Percentiles rank a stretch among this genome's conserved stretches.
These are phyloP conservation scores for Medicago truncatula DNA, from an alignment of 306 rosid genomes.

Conservation along the genomic window MtrunA17r5.0-ANR NC_053044.1:54403001-54403500, in stretches of 20 bases:
- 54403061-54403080: neutral
- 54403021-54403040: neutral
- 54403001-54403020: neutral
- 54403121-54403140: neutral
- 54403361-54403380: neutral
- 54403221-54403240: neutral
- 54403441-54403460: neutral
- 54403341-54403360: neutral
- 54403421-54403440: neutral
- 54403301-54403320: neutral
- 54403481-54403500: conserved; percentile 1
- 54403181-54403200: no score
- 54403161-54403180: neutral
- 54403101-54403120: neutral
- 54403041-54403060: neutral
- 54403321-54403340: neutral
- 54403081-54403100: neutral
- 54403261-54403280: neutral
- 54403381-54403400: neutral
- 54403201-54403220: neutral
- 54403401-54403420: neutral
- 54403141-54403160: neutral
- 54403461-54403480: neutral
- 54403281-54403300: neutral
- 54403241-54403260: conserved; percentile 1